These are phyloP conservation scores for Candida mesenterica DNA, from an alignment of 1,139 yeast species.

Conservation along the genomic window DNA sequence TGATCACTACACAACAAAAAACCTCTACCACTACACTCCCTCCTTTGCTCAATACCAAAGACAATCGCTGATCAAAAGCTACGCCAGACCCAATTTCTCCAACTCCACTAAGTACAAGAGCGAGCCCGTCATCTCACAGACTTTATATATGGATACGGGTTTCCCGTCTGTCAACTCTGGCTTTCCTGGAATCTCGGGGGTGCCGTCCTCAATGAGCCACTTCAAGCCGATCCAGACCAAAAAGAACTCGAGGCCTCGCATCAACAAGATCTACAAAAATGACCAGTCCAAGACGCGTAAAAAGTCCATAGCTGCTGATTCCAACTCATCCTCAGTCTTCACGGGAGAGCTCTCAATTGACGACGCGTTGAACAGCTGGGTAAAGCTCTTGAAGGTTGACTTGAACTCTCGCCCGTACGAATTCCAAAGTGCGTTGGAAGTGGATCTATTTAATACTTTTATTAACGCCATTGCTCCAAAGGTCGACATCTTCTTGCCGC, in stretches of 20 bases:
- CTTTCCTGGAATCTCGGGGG: conserved; percentile 1
- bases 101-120: conserved; percentile 12
- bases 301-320: conserved; percentile 1
- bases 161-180: not conserved
- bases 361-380: conserved; percentile 27
- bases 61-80: conserved; percentile 1
- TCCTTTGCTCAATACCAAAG: conserved; percentile 3
- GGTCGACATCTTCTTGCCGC: conserved; percentile 34
- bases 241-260: conserved; percentile 35
- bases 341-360: conserved; percentile 27
- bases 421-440: conserved; percentile 26
- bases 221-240: conserved; percentile 40
- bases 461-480: conserved; percentile 27
- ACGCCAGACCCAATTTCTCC: conserved; percentile 9
- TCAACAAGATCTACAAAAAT: conserved; percentile 27
- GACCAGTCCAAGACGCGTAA: conserved; percentile 7
- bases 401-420: conserved; percentile 8
- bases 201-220: conserved; percentile 11
- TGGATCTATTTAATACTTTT: conserved; percentile 33
- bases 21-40: conserved; percentile 6
- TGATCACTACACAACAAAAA: conserved; percentile 5
- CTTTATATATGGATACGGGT: not conserved
- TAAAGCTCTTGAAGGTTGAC: conserved; percentile 20
- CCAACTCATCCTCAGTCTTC: too few species aligned
- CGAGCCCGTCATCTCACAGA: conserved; percentile 8